These are phyloP conservation scores for Acorus calamus DNA, from an alignment of 106 monocot species.

Conservation along the genomic window DNA sequence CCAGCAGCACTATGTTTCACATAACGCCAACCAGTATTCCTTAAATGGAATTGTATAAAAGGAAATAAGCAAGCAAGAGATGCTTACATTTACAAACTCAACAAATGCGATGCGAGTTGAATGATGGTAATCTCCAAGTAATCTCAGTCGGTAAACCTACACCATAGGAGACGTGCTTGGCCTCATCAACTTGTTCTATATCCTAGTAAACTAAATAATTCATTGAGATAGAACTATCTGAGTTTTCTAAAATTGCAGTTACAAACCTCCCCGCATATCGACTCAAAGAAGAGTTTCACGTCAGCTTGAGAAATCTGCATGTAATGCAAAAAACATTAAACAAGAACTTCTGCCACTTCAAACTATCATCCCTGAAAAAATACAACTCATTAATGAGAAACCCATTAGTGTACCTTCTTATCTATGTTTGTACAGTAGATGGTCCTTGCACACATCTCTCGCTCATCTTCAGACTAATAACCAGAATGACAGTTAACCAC, in stretches of 20 bases:
- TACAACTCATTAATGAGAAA: too few relatives aligned
- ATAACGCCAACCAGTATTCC: too few relatives aligned
- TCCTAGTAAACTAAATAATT: too few relatives aligned
- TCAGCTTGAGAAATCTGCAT: conserved; percentile 29
- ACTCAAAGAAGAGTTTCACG: conserved; percentile 36
- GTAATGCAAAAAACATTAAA: background rate
- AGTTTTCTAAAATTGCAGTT: too few relatives aligned
- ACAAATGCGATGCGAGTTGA: conserved; percentile 42
- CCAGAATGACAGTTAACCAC: background rate
- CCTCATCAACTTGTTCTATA: too few relatives aligned
- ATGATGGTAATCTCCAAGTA: conserved; percentile 38
- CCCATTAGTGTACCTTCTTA: conserved; percentile 23
- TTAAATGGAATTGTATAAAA: too few relatives aligned
- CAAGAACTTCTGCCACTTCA: too few relatives aligned
- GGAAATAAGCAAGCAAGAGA: background rate
- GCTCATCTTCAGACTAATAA: conserved; percentile 38
- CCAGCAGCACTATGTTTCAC: too few relatives aligned
- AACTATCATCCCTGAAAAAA: too few relatives aligned
- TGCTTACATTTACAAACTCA: conserved; percentile 30
- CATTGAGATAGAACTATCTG: too few relatives aligned
- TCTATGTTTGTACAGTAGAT: conserved; percentile 52
- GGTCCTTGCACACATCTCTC: conserved; percentile 36
- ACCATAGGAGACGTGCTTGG: background rate
- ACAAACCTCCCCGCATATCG: conserved; percentile 32
- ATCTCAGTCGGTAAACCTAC: conserved; percentile 24